Evolutionary conservation across 148 eudicot species (phyloP).

Genomic region (Spergularia marina): DNA sequence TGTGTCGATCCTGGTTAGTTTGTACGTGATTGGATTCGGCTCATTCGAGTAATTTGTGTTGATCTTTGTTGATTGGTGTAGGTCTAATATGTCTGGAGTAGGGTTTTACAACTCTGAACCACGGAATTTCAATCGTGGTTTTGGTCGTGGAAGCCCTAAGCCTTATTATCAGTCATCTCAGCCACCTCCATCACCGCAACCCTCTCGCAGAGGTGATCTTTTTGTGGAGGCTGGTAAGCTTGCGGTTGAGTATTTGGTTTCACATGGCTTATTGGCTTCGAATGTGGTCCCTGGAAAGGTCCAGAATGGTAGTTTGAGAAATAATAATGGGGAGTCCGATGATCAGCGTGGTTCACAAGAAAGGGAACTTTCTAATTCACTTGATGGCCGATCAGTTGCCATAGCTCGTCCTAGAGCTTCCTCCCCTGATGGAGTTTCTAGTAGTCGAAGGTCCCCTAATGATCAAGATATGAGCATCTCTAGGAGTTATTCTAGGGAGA

Average conservation of each 20-base stretch:
- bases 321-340: conserved; percentile 33
- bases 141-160: conserved; percentile 43
- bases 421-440: conserved; percentile 36
- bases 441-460: conserved; percentile 42
- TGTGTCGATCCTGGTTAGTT: not conserved
- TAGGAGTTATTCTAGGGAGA: conserved; percentile 40
- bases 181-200: conserved; percentile 31
- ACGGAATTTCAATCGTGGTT: conserved; percentile 31
- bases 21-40: not conserved
- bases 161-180: conserved; percentile 31
- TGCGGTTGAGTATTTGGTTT: conserved; percentile 80
- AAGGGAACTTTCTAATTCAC: conserved; percentile 19
- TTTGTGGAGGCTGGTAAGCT: conserved; percentile 88
- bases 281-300: conserved; percentile 55
- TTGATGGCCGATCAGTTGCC: conserved; percentile 30
- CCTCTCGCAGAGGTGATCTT: conserved; percentile 48
- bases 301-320: conserved; percentile 52
- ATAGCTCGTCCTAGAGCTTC: conserved; percentile 36
- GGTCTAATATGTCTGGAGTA: conserved; percentile 33
- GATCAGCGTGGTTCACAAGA: conserved; percentile 40
- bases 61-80: conserved; percentile 22
- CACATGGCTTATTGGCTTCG: conserved; percentile 70
- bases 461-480: conserved; percentile 32
- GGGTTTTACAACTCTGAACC: conserved; percentile 30
- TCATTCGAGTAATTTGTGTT: not conserved